Conservation (phyloP, 1,284 basidiomycete genomes). For the Rhodotorula sp. region DNA sequence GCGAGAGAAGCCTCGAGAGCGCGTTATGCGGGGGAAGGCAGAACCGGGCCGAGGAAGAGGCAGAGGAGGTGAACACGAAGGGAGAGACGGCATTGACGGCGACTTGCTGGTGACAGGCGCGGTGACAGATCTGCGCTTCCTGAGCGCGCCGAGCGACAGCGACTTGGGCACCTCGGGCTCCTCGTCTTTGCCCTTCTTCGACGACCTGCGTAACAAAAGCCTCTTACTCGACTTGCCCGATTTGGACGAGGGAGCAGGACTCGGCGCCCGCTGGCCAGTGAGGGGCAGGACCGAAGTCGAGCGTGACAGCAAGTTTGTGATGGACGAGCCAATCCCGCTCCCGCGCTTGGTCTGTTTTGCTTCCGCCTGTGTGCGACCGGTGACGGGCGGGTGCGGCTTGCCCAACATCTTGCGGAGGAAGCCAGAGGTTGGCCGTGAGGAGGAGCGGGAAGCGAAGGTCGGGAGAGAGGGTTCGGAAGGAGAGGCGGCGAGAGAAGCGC, state of each 20-base stretch:
- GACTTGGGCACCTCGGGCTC: slow-evolving; percentile 1
- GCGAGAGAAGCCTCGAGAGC: slow-evolving; percentile 5
- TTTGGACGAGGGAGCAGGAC: slow-evolving; percentile 12
- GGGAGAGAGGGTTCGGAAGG: background rate
- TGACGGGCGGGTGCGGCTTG: slow-evolving; percentile 22
- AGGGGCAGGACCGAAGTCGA: slow-evolving; percentile 22
- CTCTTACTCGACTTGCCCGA: slow-evolving; percentile 14
- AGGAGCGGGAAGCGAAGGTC: background rate
- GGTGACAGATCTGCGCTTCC: background rate
- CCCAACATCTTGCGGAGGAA: slow-evolving; percentile 13
- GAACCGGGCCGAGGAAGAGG: slow-evolving; percentile 7
- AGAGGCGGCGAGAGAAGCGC: background rate
- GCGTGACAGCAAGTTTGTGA: slow-evolving; percentile 26
- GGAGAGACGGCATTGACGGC: background rate
- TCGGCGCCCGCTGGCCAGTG: slow-evolving; percentile 17
- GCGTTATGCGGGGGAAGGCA: slow-evolving; percentile 9
- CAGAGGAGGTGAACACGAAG: background rate
- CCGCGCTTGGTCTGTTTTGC: slow-evolving; percentile 4
- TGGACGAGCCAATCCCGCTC: slow-evolving; percentile 7
- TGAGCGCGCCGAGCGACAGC: slow-evolving; percentile 10
- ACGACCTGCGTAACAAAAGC: background rate
- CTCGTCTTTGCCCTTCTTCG: background rate
- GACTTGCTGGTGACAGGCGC: background rate
- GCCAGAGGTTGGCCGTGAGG: background rate
- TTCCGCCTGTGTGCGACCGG: slow-evolving; percentile 17